Conservation (phyloP, 345 rosid species). For the Pseudoturritis turrita region DNA sequence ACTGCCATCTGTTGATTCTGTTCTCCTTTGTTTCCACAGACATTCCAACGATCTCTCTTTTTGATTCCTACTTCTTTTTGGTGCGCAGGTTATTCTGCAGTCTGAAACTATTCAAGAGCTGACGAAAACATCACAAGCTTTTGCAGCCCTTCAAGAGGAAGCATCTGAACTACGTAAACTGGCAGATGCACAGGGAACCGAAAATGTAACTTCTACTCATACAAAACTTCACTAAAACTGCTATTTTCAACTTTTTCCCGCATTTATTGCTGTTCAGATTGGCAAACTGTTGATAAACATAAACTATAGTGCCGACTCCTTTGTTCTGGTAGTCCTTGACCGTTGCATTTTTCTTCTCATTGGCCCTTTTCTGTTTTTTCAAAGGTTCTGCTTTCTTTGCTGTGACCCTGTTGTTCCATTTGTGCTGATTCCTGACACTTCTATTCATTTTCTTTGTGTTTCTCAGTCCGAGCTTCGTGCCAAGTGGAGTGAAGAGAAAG, state of each 20-base stretch:
- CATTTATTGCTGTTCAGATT: not conserved
- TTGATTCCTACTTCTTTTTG: slow-evolving; percentile 7
- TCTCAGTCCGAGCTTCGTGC: slow-evolving; percentile 60
- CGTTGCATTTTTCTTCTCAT: too few species aligned
- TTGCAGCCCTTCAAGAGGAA: slow-evolving; percentile 68
- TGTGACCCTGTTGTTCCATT: too few species aligned
- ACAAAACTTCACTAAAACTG: not conserved
- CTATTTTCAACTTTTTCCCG: not conserved
- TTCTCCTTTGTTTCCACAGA: not conserved
- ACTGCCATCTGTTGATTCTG: not conserved
- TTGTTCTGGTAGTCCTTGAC: too few species aligned
- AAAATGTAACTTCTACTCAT: slow-evolving; percentile 50
- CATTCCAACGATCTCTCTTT: not conserved
- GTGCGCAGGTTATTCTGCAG: slow-evolving; percentile 74
- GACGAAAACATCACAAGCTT: slow-evolving; percentile 75
- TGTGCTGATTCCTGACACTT: not conserved
- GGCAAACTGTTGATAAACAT: not conserved
- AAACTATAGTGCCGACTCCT: not conserved
- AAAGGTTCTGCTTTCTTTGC: too few species aligned
- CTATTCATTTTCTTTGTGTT: slow-evolving; percentile 18
- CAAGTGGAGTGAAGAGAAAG: slow-evolving; percentile 69
- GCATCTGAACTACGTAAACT: slow-evolving; percentile 62
- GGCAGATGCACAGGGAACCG: slow-evolving; percentile 51
- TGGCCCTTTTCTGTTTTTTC: too few species aligned
- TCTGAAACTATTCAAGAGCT: slow-evolving; percentile 96